These are phyloP conservation scores for Flaveria bidentis DNA, from an alignment of 129 eudicot genomes.

Conservation along the genomic window DNA sequence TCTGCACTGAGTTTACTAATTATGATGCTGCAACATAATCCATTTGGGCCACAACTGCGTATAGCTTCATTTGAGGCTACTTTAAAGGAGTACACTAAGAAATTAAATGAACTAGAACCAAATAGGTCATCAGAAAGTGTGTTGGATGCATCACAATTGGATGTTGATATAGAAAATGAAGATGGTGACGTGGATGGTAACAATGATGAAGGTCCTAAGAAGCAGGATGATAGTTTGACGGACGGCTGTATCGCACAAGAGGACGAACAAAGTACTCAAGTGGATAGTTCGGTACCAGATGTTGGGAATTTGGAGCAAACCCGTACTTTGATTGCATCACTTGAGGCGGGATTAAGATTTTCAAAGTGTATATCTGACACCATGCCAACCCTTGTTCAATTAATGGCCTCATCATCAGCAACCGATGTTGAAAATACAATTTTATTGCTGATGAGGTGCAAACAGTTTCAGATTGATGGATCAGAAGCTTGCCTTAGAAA, in stretches of 20 bases:
- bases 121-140: conserved; percentile 44
- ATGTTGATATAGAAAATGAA: conserved; percentile 45
- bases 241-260: conserved; percentile 68
- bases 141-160: conserved; percentile 47
- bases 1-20: conserved; percentile 83
- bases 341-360: conserved; percentile 87
- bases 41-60: conserved; percentile 95
- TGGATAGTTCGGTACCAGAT: conserved; percentile 75
- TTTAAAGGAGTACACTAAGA: conserved; percentile 80
- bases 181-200: conserved; percentile 68
- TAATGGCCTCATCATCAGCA: conserved; percentile 99
- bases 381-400: conserved; percentile 88
- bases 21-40: conserved; percentile 96
- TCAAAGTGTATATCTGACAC: conserved; percentile 68
- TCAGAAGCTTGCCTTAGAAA: conserved; percentile 86
- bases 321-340: conserved; percentile 85
- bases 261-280: conserved; percentile 45
- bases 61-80: conserved; percentile 88
- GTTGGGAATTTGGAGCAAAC: conserved; percentile 95
- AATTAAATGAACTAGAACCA: conserved; percentile 77
- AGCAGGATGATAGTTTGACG: conserved; percentile 65
- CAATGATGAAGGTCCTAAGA: conserved; percentile 28
- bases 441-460: conserved; percentile 90
- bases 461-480: conserved; percentile 93
- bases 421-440: conserved; percentile 93